Evolutionary conservation across 768 basidiomycete species (phyloP).

Genomic region (Nevesoporus exiguus): DNA sequence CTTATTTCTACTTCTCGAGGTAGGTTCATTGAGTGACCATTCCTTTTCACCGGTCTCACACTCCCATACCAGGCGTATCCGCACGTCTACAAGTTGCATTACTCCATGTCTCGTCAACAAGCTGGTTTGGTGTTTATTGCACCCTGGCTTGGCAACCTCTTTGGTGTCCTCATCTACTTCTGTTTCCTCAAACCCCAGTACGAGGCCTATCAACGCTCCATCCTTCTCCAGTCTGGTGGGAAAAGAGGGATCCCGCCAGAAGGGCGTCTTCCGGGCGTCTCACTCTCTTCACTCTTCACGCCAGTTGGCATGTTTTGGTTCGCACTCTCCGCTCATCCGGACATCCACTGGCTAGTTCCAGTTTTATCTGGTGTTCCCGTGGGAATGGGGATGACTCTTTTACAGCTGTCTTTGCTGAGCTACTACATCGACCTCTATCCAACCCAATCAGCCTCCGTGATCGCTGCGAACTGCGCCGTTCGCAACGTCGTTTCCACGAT

Average conservation of each 20-base stretch:
- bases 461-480: slow-evolving; percentile 22
- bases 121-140: slow-evolving; percentile 21
- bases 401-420: slow-evolving; percentile 24
- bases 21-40: not conserved
- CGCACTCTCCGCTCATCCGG: slow-evolving; percentile 19
- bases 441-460: slow-evolving; percentile 20
- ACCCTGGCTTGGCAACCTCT: slow-evolving; percentile 23
- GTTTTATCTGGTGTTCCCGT: slow-evolving; percentile 25
- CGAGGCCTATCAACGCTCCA: slow-evolving; percentile 12
- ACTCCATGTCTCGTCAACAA: slow-evolving; percentile 21
- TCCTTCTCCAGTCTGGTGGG: slow-evolving; percentile 15
- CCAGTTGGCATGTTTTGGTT: slow-evolving; percentile 29
- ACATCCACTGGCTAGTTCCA: slow-evolving; percentile 21
- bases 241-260: slow-evolving; percentile 20
- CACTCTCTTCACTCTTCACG: slow-evolving; percentile 18
- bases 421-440: slow-evolving; percentile 29
- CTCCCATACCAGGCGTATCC: slow-evolving; percentile 15
- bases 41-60: not conserved
- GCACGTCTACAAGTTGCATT: slow-evolving; percentile 18
- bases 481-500: slow-evolving; percentile 15
- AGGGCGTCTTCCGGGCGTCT: slow-evolving; percentile 20
- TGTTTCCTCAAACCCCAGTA: slow-evolving; percentile 21
- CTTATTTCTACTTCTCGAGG: slow-evolving; percentile 27
- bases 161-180: slow-evolving; percentile 24
- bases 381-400: slow-evolving; percentile 27